Evolutionary conservation across 176 grass and related monocot genomes (phyloP), one percentile per base, ranked within the genome.

Genomic region (Triticum timopheevii): DNA sequence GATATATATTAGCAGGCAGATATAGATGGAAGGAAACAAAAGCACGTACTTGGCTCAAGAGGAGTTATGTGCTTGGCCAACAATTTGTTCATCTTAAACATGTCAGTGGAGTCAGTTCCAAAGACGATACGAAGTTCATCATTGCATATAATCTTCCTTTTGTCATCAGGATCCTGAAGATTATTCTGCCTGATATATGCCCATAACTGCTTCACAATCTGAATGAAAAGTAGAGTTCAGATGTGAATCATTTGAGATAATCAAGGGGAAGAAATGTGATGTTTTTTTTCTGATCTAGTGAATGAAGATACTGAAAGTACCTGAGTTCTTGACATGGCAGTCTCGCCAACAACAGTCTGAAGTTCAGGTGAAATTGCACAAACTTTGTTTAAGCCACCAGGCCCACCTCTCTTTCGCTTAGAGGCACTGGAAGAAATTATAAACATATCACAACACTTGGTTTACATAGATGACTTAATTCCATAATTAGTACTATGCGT

Each of bases 71-170:
- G 97, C 80, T 99, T 99, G 64, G 97, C 90, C 87, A 99, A 91
- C 61, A 99, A 92, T 77, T 99, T 99, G 84, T 99, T 99, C 97
- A 99, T 99, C 77, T 99, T 99, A 91, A 99, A 99, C 97, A 99
- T 99, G 91, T 99, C 97, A 36, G 97, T 99, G 80, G 86, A 27
- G 44, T 99, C 97, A 49, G 94, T 99, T 89, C 75, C 97, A 94
- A 99, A 99, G 76, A 99, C 90, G 33, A 78, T 77, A 78, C 92
- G 90, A 34, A 99, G 92, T 86, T 96, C 94, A 66, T 99, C 97
- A 82, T 99, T 99, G 85, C 97, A 96, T 63, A 96, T 99, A 49
- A 99, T 99, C 89, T 99, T 99, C 87, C 97, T 94, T 88, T 94
- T 99, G 63, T 99, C 93, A 67, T 94, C 93, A 80, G 97, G 97